A percentile compares a stretch with the other conserved stretches of the same genome.
Conservation (phyloP, 2,329 filamentous ascomycete species). For the Botrytis pseudocinerea region DNA sequence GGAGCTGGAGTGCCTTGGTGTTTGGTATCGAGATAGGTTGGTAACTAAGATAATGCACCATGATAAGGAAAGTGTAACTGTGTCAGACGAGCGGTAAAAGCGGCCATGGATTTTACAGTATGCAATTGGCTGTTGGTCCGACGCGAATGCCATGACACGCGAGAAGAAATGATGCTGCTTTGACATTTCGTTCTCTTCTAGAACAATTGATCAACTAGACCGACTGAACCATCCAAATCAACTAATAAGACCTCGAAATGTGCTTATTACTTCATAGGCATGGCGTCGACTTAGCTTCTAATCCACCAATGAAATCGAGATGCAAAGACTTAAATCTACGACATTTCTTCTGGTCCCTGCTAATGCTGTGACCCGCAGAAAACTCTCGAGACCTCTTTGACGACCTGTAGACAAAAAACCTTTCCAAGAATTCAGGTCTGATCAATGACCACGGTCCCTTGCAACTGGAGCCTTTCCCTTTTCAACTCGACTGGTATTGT, state of each 20-base stretch:
- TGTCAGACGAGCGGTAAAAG: neutral
- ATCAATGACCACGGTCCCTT: constrained; percentile 3
- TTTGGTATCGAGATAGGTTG: neutral
- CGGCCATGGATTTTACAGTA: neutral
- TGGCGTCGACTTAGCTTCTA: neutral
- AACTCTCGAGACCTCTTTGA: neutral
- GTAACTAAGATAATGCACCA: neutral
- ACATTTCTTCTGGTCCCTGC: neutral
- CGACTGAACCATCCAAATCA: neutral
- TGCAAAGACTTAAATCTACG: neutral
- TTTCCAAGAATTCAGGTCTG: neutral
- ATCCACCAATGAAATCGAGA: neutral
- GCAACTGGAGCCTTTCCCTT: constrained; percentile 2
- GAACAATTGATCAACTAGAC: neutral
- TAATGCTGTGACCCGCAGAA: neutral
- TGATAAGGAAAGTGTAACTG: neutral
- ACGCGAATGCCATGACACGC: too few relatives aligned
- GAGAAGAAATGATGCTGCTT: neutral
- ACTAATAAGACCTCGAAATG: neutral
- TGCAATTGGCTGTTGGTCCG: neutral
- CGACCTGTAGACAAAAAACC: neutral
- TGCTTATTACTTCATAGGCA: neutral
- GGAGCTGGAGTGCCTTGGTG: neutral
- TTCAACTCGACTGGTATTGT: neutral
- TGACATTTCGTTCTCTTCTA: neutral